A percentile compares a stretch with the other conserved stretches of the same genome.
Conservation (phyloP, 2,329 filamentous ascomycete genomes). For the Pestalotiopsis sp. region DNA sequence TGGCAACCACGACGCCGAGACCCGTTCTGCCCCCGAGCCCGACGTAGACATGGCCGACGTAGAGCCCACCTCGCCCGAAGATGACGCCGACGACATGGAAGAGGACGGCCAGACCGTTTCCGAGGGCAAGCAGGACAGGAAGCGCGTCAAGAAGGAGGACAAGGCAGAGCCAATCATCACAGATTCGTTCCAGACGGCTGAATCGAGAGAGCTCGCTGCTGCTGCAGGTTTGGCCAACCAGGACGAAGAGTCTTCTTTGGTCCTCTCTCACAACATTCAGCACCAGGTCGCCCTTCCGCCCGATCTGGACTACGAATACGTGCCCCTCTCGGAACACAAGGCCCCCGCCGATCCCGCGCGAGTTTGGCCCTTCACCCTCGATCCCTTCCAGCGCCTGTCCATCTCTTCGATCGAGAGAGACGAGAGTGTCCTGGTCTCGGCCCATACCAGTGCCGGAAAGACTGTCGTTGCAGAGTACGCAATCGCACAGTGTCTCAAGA, state of each 20-base stretch:
- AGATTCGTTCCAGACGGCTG: slow-evolving; percentile 92
- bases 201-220: slow-evolving; percentile 86
- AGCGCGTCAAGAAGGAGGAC: slow-evolving; percentile 65
- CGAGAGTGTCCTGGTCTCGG: slow-evolving; percentile 95
- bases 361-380: slow-evolving; percentile 85
- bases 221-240: slow-evolving; percentile 68
- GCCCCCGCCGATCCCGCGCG: slow-evolving; percentile 84
- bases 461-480: slow-evolving; percentile 98
- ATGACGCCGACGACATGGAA: slow-evolving; percentile 28
- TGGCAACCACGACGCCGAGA: slow-evolving; percentile 27
- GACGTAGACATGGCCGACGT: slow-evolving; percentile 31
- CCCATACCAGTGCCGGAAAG: slow-evolving; percentile 96
- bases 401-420: slow-evolving; percentile 94
- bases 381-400: slow-evolving; percentile 95
- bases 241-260: slow-evolving; percentile 69
- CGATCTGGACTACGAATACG: slow-evolving; percentile 90
- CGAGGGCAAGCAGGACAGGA: slow-evolving; percentile 54
- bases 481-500: slow-evolving; percentile 94
- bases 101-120: slow-evolving; percentile 40
- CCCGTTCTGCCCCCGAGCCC: slow-evolving; percentile 34
- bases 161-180: slow-evolving; percentile 82
- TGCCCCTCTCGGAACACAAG: slow-evolving; percentile 93
- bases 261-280: slow-evolving; percentile 95
- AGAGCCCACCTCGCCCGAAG: slow-evolving; percentile 38
- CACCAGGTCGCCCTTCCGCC: slow-evolving; percentile 96